Evolutionary conservation across 1,284 basidiomycete genomes (phyloP).

Genomic region (Fomitopsis pinicola): DNA sequence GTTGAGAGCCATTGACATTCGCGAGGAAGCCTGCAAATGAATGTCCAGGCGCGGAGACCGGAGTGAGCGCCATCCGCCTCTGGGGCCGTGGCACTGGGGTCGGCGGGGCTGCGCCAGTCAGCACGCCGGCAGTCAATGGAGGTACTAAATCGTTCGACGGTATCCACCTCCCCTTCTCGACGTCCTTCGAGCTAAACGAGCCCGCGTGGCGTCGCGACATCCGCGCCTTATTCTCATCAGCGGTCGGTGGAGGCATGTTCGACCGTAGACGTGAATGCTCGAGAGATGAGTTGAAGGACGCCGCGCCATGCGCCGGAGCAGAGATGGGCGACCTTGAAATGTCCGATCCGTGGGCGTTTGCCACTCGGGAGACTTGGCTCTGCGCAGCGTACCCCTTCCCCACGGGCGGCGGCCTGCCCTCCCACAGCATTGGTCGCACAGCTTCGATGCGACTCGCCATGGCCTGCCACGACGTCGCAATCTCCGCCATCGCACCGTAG

Average conservation of each 20-base stretch:
- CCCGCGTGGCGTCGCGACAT: constrained; percentile 83
- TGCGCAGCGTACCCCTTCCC: constrained; percentile 22
- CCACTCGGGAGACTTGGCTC: constrained; percentile 15
- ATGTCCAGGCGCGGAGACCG: constrained; percentile 10
- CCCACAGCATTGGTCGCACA: constrained; percentile 63
- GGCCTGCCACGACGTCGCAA: constrained; percentile 80
- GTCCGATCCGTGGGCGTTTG: constrained; percentile 8
- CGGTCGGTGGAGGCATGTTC: constrained; percentile 15
- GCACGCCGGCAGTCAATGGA: constrained; percentile 17
- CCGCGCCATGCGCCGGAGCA: constrained; percentile 22
- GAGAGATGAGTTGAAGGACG: constrained; percentile 17
- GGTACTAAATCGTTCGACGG: constrained; percentile 54
- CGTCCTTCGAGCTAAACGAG: constrained; percentile 89
- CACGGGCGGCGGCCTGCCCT: constrained; percentile 32
- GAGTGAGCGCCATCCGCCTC: constrained; percentile 19
- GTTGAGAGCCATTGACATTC: constrained; percentile 9
- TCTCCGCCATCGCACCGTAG: constrained; percentile 88
- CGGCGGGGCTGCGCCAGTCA: constrained; percentile 21
- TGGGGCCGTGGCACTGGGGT: constrained; percentile 45
- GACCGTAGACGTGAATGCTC: constrained; percentile 18
- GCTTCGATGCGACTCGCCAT: constrained; percentile 74
- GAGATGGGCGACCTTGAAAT: constrained; percentile 20
- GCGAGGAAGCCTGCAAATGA: not conserved
- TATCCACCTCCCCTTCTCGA: constrained; percentile 81
- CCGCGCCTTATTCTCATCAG: constrained; percentile 27